A percentile compares a stretch with the other conserved stretches of the same genome.
Conservation (phyloP, 352 stramenopile species). For the Pythium sp. region DNA sequence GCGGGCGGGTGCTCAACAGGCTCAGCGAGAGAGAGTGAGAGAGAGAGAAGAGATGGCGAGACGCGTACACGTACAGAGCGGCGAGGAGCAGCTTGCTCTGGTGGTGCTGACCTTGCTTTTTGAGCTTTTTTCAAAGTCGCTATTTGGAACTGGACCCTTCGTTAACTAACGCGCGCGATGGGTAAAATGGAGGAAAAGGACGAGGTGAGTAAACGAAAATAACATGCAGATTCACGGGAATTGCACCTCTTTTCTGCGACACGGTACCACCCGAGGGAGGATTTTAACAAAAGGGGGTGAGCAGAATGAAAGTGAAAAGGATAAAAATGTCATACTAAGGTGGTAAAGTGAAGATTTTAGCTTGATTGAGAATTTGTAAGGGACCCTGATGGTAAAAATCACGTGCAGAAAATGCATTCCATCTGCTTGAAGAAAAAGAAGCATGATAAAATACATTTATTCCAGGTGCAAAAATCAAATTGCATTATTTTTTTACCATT, state of each 20-base stretch:
- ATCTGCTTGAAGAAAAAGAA: slow-evolving; percentile 3
- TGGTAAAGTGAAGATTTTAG: not conserved
- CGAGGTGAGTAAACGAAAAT: not conserved
- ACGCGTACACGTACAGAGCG: not conserved
- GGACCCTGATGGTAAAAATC: not conserved
- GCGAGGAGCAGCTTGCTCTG: not conserved
- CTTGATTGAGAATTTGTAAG: not conserved
- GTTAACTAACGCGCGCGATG: not conserved
- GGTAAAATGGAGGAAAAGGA: not conserved
- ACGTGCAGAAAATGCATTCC: not conserved
- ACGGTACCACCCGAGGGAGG: not conserved
- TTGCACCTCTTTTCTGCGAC: not conserved
- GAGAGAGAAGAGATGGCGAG: not conserved
- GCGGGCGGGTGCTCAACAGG: not conserved
- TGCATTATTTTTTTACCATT: not conserved
- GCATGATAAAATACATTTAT: not conserved
- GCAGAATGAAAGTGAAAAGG: not conserved
- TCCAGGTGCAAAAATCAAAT: not conserved
- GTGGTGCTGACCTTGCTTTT: not conserved
- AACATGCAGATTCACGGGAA: not conserved
- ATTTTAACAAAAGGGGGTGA: not conserved
- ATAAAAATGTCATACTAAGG: not conserved
- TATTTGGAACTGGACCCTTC: slow-evolving; percentile 2
- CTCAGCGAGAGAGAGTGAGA: not conserved
- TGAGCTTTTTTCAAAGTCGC: not conserved